Evolutionary conservation across 75 land plant species (phyloP), one percentile per base, ranked within the genome.

Genomic region (Ceratopteris richardii): DNA sequence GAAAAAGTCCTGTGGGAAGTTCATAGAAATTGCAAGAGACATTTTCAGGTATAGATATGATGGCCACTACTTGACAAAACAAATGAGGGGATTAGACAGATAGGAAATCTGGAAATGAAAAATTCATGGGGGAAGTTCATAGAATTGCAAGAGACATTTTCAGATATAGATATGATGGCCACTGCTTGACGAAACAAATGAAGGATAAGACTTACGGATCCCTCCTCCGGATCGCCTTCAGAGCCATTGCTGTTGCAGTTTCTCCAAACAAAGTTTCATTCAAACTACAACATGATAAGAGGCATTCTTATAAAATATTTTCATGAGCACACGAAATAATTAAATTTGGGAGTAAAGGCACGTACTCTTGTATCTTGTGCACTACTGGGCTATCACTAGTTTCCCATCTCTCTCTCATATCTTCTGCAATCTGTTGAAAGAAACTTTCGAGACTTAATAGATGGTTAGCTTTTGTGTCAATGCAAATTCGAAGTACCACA

Each of bases 301-400:
- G 0, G 21, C 52, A 50, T n/a, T 18, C 16, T 24, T 46, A 51
- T 9, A 40, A 14, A 40, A 9, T 14, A 14, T 9, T 14, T 51
- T 12, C 14, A 7, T 17, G 10, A 17, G 7, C 9, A 12, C 19
- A 51, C 19, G 53, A 18, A n/a, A n/a, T n/a, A n/a, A n/a, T n/a
- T n/a, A n/a, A n/a, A n/a, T n/a, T n/a, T n/a, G n/a, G n/a, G n/a
- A n/a, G n/a, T n/a, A n/a, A n/a, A n/a, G 22, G n/a, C 66, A 39
- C 73, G 19, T 81, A 90, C 96, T 87, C 96, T 71, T 87, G 92
- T 60, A 90, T 90, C 56, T 84, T 90, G 74, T 87, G 96, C 50
- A 90, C 96, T 53, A 90, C 82, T 21, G 92, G 93, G 65, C 78
- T 73, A 60, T 90, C 96, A 69, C 88, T 87, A 0, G 88, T 84